These are phyloP conservation scores for Leccinum rimulosum DNA, from an alignment of 768 basidiomycete genomes.

Conservation along the genomic window DNA sequence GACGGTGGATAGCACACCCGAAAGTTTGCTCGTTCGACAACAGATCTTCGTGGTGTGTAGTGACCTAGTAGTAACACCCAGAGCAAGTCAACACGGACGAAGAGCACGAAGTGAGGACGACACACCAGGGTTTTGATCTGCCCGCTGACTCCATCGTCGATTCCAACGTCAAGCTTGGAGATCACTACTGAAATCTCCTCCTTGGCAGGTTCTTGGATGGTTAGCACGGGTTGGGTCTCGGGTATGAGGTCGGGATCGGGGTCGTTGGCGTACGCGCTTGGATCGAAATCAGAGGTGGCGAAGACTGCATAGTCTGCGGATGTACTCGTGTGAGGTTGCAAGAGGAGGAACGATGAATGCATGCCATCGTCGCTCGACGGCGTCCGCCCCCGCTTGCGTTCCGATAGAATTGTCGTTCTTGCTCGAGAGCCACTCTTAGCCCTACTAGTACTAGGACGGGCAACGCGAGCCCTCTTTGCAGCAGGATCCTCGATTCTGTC, in stretches of 20 bases:
- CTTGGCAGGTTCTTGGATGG: conserved; percentile 54
- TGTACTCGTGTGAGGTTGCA: background rate
- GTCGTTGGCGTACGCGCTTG: conserved; percentile 90
- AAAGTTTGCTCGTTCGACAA: conserved; percentile 72
- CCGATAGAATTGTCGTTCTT: conserved; percentile 1
- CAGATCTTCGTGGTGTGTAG: conserved; percentile 77
- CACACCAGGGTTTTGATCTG: conserved; percentile 78
- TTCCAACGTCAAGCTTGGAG: conserved; percentile 79
- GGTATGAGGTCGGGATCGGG: conserved; percentile 39
- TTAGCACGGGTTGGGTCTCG: conserved; percentile 21
- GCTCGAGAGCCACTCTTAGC: conserved; percentile 24
- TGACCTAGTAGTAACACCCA: conserved; percentile 49
- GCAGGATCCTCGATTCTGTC: conserved; percentile 10
- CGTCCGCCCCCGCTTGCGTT: background rate
- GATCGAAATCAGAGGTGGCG: conserved; percentile 70
- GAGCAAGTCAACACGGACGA: background rate
- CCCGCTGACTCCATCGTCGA: conserved; percentile 82
- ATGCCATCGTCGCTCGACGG: conserved; percentile 13
- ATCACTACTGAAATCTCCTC: conserved; percentile 90
- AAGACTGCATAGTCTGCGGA: conserved; percentile 76
- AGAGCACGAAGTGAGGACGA: background rate
- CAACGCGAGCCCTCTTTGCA: conserved; percentile 20
- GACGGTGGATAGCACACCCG: conserved; percentile 66
- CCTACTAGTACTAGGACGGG: conserved; percentile 12
- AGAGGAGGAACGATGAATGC: conserved; percentile 8